Evolutionary conservation across 805 yeast species (phyloP).

Genomic region (Limtongozyma cylindracea): DNA sequence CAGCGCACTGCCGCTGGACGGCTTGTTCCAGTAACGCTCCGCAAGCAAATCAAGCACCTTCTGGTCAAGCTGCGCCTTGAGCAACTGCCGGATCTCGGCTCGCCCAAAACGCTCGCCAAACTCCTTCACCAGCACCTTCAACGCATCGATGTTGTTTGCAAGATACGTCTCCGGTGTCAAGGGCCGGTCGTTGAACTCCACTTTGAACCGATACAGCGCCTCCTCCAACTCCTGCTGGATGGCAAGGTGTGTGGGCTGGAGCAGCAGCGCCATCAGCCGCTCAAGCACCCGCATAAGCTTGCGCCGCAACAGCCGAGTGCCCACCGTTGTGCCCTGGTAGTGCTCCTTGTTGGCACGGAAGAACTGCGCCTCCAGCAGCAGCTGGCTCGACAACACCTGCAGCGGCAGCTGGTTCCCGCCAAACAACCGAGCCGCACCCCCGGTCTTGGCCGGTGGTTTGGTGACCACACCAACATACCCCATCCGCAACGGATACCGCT

Average conservation of each 20-base stretch:
- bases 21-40: constrained; percentile 75
- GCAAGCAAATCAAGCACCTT: constrained; percentile 71
- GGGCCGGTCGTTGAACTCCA: constrained; percentile 85
- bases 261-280: constrained; percentile 68
- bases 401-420: constrained; percentile 21
- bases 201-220: constrained; percentile 77
- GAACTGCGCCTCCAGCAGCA: constrained; percentile 26
- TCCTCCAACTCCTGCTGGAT: constrained; percentile 88
- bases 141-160: constrained; percentile 72
- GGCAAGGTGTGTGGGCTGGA: constrained; percentile 66
- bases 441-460: constrained; percentile 24
- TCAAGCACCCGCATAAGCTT: constrained; percentile 76
- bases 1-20: constrained; percentile 6
- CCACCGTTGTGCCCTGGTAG: constrained; percentile 40
- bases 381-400: constrained; percentile 43
- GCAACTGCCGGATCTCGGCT: constrained; percentile 50
- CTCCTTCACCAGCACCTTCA: constrained; percentile 73
- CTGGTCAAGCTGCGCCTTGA: constrained; percentile 75
- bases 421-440: constrained; percentile 13
- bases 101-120: constrained; percentile 65
- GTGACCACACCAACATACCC: constrained; percentile 98
- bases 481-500: constrained; percentile 75
- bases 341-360: constrained; percentile 37
- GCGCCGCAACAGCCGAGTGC: constrained; percentile 50
- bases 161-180: constrained; percentile 86